Percentiles rank a stretch among this genome's conserved stretches.
Conservation (phyloP, 2,329 filamentous ascomycete species). For the Xylaria digitata region DNA sequence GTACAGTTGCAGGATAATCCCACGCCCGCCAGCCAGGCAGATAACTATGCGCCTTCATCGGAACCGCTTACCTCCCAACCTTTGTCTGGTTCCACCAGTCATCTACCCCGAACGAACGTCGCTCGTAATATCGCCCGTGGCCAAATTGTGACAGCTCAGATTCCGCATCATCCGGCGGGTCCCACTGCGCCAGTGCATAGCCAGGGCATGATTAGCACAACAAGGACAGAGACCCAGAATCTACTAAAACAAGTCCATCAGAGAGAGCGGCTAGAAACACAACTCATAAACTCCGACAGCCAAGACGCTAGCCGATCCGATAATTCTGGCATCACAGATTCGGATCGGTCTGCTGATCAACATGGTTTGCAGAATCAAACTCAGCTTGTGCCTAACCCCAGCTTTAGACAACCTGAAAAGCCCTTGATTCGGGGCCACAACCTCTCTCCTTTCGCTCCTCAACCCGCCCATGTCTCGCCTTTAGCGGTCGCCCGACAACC, state of each 20-base stretch:
- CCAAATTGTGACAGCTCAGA: slow-evolving; percentile 40
- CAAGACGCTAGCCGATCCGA: slow-evolving; percentile 57
- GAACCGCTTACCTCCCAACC: slow-evolving; percentile 37
- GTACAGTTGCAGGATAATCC: slow-evolving; percentile 54
- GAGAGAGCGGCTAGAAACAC: slow-evolving; percentile 45
- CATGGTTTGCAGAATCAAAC: slow-evolving; percentile 51
- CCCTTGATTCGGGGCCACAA: slow-evolving; percentile 79
- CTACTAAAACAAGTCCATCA: slow-evolving; percentile 20
- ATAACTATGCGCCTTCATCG: slow-evolving; percentile 39
- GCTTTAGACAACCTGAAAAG: slow-evolving; percentile 60
- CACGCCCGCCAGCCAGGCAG: slow-evolving; percentile 51
- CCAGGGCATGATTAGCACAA: slow-evolving; percentile 21
- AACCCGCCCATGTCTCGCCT: slow-evolving; percentile 76
- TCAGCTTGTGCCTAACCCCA: slow-evolving; percentile 54
- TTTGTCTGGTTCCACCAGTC: slow-evolving; percentile 26
- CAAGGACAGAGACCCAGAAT: slow-evolving; percentile 24
- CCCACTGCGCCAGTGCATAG: slow-evolving; percentile 34
- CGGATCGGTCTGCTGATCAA: slow-evolving; percentile 52
- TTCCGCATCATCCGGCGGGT: slow-evolving; percentile 30
- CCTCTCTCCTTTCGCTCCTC: slow-evolving; percentile 77
- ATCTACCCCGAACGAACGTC: slow-evolving; percentile 26
- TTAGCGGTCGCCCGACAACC: slow-evolving; percentile 60
- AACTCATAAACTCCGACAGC: slow-evolving; percentile 54
- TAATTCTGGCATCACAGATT: slow-evolving; percentile 54
- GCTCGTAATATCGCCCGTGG: slow-evolving; percentile 30